Percentiles rank a stretch among this genome's conserved stretches.
phyloP scores from a whole-genome alignment of 306 rosid species.

The Cucumis hystrix region DNA sequence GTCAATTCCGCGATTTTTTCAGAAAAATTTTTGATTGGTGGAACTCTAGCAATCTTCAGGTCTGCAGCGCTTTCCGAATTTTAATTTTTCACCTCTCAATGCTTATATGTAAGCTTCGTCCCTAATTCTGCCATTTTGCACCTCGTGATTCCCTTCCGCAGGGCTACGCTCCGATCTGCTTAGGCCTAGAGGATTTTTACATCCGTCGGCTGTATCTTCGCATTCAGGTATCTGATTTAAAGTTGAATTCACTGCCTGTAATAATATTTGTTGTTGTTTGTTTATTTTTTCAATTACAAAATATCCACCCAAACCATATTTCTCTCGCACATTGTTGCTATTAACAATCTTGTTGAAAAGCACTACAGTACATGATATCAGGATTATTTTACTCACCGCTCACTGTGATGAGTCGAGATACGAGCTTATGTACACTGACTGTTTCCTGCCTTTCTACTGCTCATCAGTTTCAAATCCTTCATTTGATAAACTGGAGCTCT shows the following conservation, averaged over 20 bases:
- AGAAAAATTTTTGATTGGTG: constrained; percentile 59
- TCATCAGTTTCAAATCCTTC: neutral
- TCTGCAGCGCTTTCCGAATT: neutral
- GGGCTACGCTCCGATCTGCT: constrained; percentile 91
- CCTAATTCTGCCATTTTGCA: neutral
- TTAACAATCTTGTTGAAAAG: neutral
- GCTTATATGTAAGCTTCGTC: neutral
- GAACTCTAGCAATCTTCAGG: constrained; percentile 56
- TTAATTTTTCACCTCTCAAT: neutral
- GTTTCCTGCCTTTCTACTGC: neutral
- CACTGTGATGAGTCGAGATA: neutral
- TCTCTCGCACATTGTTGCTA: neutral
- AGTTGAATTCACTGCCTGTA: neutral
- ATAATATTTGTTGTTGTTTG: neutral
- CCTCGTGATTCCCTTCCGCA: neutral
- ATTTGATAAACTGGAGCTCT: neutral
- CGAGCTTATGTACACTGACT: neutral
- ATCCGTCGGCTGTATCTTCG: constrained; percentile 73
- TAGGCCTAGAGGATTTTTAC: constrained; percentile 88
- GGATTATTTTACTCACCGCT: neutral
- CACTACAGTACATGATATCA: neutral
- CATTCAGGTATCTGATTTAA: constrained; percentile 43
- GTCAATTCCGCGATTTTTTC: constrained; percentile 78
- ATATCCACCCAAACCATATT: neutral
- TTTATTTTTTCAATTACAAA: neutral